These are phyloP conservation scores for Setomelanomma holmii DNA, from an alignment of 2,329 filamentous ascomycete species.

Conservation along the genomic window DNA sequence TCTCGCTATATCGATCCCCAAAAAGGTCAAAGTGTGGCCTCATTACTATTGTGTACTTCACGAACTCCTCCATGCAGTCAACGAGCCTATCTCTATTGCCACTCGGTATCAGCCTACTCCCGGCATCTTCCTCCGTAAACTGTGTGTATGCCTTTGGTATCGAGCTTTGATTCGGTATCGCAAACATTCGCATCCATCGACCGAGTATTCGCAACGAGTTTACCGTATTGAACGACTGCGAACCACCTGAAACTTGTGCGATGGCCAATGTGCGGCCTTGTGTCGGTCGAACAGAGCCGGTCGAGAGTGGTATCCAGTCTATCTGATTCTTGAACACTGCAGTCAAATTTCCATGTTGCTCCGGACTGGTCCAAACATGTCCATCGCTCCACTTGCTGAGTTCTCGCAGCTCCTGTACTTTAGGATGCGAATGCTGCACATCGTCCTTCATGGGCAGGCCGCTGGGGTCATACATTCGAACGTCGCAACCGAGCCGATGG, in stretches of 20 bases:
- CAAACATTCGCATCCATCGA: slow-evolving; percentile 74
- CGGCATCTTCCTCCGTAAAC: slow-evolving; percentile 59
- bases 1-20: slow-evolving; percentile 68
- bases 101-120: slow-evolving; percentile 62
- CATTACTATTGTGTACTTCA: slow-evolving; percentile 73
- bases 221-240: slow-evolving; percentile 72
- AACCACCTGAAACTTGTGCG: slow-evolving; percentile 69
- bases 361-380: slow-evolving; percentile 70
- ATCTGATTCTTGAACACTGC: slow-evolving; percentile 75
- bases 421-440: slow-evolving; percentile 62
- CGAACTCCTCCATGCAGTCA: slow-evolving; percentile 74
- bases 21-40: slow-evolving; percentile 67
- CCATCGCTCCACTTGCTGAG: slow-evolving; percentile 71
- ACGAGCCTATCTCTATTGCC: slow-evolving; percentile 66
- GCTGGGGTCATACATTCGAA: slow-evolving; percentile 66
- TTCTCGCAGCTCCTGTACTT: slow-evolving; percentile 68
- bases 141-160: slow-evolving; percentile 70
- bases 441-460: slow-evolving; percentile 70
- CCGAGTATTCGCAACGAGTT: slow-evolving; percentile 71
- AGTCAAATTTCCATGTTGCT: slow-evolving; percentile 72
- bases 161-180: slow-evolving; percentile 70
- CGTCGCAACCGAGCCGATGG: slow-evolving; percentile 70
- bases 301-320: slow-evolving; percentile 71
- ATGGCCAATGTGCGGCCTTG: slow-evolving; percentile 70
- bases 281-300: slow-evolving; percentile 68